Base-by-base conservation (phyloP, 2,329 filamentous ascomycete species). In the Diplocarpon rosae region DNA sequence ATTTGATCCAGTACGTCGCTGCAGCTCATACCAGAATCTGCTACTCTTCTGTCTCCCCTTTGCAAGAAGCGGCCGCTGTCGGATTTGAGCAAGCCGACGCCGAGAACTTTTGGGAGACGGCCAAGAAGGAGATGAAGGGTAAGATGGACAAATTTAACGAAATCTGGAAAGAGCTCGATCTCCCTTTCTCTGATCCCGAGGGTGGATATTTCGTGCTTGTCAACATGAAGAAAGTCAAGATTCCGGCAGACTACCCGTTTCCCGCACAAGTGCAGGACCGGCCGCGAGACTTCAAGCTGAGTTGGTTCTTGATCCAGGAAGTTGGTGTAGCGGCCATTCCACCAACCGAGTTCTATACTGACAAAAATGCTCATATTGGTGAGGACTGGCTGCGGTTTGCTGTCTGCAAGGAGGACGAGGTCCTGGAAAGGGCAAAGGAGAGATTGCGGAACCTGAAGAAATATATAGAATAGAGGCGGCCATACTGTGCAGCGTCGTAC, bases 121-220 rank as follows among this genome's bases (percentile, higher is more conserved):
- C 83, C 17, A 81, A 90, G 58, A 70, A 67, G 31, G 88, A 95
- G 56, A 96, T 96, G 90, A 85, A 87, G 66, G 75, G 67, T 47
- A 95, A 95, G 66, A 83, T 96, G 69, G 73, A 83, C 55, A 77
- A 76, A 17, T 95, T 98, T 71, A 95, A 90, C 63, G 72, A 83
- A 50, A 70, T 90, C 33, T 90, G 84, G 69, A 70, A 77, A 39
- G 85, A 90, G 66, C 73, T 90, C 6, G 76, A 72, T 13, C 70
- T 90, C 39, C 83, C 56, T 12, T 58, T 54, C 36, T 59, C 59
- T 73, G 83, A 95, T 48, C 92, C 92, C 4, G 89, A 98, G 64
- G 92, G 92, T 42, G 92, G 92, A 15, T 98, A 98, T 70, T 98
- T 98, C 61, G 86, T 98, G 32, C 77, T 98, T 42, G 92, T 86